Conservation (phyloP, 2,329 filamentous ascomycete genomes). For the Bipolaris sorokiniana region DNA sequence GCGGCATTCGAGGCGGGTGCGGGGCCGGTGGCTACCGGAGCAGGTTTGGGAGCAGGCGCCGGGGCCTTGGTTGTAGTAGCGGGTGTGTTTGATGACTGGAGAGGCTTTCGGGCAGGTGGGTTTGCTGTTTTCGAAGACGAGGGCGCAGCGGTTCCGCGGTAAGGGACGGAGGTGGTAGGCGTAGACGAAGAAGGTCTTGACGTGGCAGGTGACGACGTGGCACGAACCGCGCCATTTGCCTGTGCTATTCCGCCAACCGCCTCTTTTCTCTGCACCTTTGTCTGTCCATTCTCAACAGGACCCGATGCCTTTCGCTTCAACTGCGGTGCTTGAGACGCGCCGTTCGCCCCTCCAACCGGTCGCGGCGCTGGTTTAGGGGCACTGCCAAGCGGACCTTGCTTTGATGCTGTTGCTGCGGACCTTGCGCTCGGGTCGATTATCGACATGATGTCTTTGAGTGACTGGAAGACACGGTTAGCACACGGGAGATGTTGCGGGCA, state of each 20-base stretch:
- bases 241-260: conserved; percentile 30
- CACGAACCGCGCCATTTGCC: conserved; percentile 34
- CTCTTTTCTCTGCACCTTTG: conserved; percentile 46
- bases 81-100: conserved; percentile 21
- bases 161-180: conserved; percentile 38
- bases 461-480: conserved; percentile 25
- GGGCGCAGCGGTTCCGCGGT: conserved; percentile 47
- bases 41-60: conserved; percentile 29
- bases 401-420: conserved; percentile 30
- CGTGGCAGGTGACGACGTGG: conserved; percentile 29
- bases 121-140: conserved; percentile 32
- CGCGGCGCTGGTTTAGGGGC: conserved; percentile 44
- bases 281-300: conserved; percentile 36
- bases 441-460: conserved; percentile 48
- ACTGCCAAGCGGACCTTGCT: conserved; percentile 30
- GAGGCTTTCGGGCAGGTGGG: conserved; percentile 34
- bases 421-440: conserved; percentile 45
- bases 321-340: conserved; percentile 43
- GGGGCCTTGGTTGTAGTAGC: conserved; percentile 28
- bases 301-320: conserved; percentile 51
- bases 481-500: conserved; percentile 18
- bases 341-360: conserved; percentile 34
- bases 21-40: conserved; percentile 26
- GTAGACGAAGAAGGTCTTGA: conserved; percentile 32
- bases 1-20: conserved; percentile 45